These are phyloP conservation scores for Marasmius sp. DNA, from an alignment of 1,284 basidiomycete genomes.

Conservation along the genomic window DNA sequence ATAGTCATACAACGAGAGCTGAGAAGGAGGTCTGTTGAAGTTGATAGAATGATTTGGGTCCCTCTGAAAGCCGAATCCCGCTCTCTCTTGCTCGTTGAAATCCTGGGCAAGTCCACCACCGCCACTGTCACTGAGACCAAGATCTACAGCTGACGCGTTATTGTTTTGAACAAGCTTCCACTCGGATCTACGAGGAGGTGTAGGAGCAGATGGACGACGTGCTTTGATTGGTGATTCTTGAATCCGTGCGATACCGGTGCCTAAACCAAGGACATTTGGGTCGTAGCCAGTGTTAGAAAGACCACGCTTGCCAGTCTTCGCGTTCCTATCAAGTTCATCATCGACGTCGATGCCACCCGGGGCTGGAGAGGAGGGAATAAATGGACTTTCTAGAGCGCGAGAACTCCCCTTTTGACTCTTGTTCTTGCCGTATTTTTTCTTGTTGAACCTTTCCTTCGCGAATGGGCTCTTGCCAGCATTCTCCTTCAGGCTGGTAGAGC, in stretches of 20 bases:
- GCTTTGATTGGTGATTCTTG: constrained; percentile 13
- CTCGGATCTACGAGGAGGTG: constrained; percentile 13
- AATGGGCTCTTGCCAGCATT: constrained; percentile 11
- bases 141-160: constrained; percentile 8
- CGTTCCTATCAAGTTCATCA: too few species aligned
- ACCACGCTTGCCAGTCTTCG: too few species aligned
- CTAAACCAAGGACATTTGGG: too few species aligned
- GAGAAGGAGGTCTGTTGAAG: constrained; percentile 46
- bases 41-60: constrained; percentile 26
- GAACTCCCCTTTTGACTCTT: background rate
- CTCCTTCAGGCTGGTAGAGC: constrained; percentile 15
- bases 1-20: constrained; percentile 33
- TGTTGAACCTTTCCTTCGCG: constrained; percentile 2
- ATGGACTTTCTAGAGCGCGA: constrained; percentile 22
- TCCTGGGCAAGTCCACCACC: constrained; percentile 10
- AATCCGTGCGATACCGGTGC: background rate
- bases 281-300: too few species aligned
- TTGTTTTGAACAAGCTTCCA: constrained; percentile 9
- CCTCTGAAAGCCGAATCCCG: constrained; percentile 15
- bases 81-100: too few species aligned
- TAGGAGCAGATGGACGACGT: constrained; percentile 32
- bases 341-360: background rate
- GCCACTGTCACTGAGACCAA: background rate
- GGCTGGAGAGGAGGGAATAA: constrained; percentile 39
- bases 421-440: constrained; percentile 12